These are phyloP conservation scores for Amanita thiersii DNA, from an alignment of 768 basidiomycete genomes.

Conservation along the genomic window DNA sequence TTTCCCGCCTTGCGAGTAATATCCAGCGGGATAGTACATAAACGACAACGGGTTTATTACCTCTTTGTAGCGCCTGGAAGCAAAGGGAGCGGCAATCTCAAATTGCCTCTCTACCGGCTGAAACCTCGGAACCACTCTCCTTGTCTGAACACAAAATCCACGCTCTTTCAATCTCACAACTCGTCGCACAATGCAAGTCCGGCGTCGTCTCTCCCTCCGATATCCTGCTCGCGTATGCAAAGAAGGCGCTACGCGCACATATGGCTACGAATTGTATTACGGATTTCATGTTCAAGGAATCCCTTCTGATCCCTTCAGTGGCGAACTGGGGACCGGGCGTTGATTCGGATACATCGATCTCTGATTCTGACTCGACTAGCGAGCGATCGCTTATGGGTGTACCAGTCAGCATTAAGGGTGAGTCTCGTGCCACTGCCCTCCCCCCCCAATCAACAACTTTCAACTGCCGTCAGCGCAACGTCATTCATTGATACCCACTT, in stretches of 20 bases:
- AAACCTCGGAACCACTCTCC: constrained; percentile 33
- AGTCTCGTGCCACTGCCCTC: no score
- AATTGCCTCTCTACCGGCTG: constrained; percentile 30
- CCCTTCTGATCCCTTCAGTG: constrained; percentile 27
- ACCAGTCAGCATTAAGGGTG: constrained; percentile 64
- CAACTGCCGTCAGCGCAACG: constrained; percentile 7
- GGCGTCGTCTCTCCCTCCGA: constrained; percentile 31
- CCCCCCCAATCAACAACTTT: constrained; percentile 8
- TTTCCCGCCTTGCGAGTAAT: neutral
- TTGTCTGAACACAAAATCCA: constrained; percentile 38
- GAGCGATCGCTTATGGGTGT: constrained; percentile 54
- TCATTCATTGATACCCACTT: constrained; percentile 5
- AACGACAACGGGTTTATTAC: no score
- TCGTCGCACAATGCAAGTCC: constrained; percentile 35
- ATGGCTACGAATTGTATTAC: constrained; percentile 59
- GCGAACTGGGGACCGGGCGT: constrained; percentile 30
- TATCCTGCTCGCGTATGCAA: constrained; percentile 45
- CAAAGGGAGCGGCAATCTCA: constrained; percentile 35
- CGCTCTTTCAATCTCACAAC: constrained; percentile 37
- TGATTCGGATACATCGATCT: constrained; percentile 23
- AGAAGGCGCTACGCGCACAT: constrained; percentile 46
- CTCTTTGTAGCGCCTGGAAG: constrained; percentile 29
- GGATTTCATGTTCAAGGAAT: constrained; percentile 52
- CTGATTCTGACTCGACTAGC: constrained; percentile 21
- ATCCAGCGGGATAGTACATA: constrained; percentile 2